Conservation (phyloP, 495 filamentous ascomycete species). For the Zalerion maritima region DNA sequence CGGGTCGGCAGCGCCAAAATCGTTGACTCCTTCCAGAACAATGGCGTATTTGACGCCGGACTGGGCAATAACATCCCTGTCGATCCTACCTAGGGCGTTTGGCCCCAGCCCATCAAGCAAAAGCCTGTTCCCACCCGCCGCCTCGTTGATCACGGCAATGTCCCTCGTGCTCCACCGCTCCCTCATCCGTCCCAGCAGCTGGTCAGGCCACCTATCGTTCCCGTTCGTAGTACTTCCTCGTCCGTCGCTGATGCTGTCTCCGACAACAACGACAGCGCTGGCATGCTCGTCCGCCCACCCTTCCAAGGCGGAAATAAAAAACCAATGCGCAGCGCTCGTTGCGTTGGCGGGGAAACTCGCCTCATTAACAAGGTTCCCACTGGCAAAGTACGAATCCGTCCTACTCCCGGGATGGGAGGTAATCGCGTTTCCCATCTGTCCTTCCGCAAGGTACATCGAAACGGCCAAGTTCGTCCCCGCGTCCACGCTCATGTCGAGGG, state of each 20-base stretch:
- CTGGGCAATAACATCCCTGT: conserved; percentile 44
- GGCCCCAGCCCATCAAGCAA: conserved; percentile 45
- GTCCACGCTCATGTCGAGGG: conserved; percentile 32
- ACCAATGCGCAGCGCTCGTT: conserved; percentile 26
- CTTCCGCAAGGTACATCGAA: conserved; percentile 36
- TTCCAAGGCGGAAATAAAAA: conserved; percentile 40
- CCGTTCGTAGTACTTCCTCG: conserved; percentile 39
- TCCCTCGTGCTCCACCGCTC: conserved; percentile 9
- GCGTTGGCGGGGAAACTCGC: conserved; percentile 19
- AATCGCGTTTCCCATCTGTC: conserved; percentile 36
- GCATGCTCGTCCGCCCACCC: conserved; percentile 21
- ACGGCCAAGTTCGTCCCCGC: conserved; percentile 32
- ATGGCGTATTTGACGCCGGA: conserved; percentile 37
- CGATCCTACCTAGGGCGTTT: conserved; percentile 39
- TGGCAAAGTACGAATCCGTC: conserved; percentile 34
- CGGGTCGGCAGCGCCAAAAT: conserved; percentile 35
- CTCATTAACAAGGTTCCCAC: conserved; percentile 32
- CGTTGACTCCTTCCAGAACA: conserved; percentile 55
- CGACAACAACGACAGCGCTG: conserved; percentile 39
- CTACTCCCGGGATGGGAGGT: conserved; percentile 48
- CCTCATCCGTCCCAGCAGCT: conserved; percentile 35
- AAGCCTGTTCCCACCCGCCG: conserved; percentile 53
- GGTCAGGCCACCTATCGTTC: conserved; percentile 54
- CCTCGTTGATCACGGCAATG: conserved; percentile 45
- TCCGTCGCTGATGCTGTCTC: conserved; percentile 57